These are phyloP conservation scores for Microbotryum saponariae DNA, from an alignment of 1,284 basidiomycete species.

Conservation along the genomic window DNA sequence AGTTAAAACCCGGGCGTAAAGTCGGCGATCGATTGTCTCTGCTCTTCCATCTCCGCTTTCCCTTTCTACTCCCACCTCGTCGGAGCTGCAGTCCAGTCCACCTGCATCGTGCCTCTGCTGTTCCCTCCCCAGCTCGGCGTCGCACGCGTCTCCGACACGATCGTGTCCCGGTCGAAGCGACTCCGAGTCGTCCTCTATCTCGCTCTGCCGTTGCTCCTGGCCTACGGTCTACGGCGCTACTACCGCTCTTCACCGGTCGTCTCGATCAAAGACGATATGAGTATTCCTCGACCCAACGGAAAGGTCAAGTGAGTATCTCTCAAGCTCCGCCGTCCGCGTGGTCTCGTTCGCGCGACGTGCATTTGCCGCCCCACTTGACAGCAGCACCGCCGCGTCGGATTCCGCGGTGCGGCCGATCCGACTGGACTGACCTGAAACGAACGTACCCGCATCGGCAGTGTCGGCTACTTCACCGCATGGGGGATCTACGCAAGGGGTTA, in stretches of 20 bases:
- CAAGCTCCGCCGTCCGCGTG: neutral
- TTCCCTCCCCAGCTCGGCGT: neutral
- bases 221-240: neutral
- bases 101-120: neutral
- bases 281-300: slow-evolving; percentile 18
- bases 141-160: too few relatives aligned
- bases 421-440: too few relatives aligned
- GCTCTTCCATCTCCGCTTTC: too few relatives aligned
- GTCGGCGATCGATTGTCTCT: too few relatives aligned
- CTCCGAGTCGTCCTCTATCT: too few relatives aligned
- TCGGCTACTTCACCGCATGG: slow-evolving; percentile 49
- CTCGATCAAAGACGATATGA: neutral
- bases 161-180: too few relatives aligned
- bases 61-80: too few relatives aligned
- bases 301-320: slow-evolving; percentile 19
- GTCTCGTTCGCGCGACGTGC: neutral
- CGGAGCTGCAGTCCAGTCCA: too few relatives aligned
- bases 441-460: slow-evolving; percentile 3
- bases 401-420: too few relatives aligned
- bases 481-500: slow-evolving; percentile 44
- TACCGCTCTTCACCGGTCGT: slow-evolving; percentile 37
- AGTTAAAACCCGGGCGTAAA: too few relatives aligned
- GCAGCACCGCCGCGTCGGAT: too few relatives aligned
- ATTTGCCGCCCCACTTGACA: neutral
- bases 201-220: too few relatives aligned